These are phyloP conservation scores for Protea cynaroides DNA, from an alignment of 164 flowering plant genomes.

Conservation along the genomic window DNA sequence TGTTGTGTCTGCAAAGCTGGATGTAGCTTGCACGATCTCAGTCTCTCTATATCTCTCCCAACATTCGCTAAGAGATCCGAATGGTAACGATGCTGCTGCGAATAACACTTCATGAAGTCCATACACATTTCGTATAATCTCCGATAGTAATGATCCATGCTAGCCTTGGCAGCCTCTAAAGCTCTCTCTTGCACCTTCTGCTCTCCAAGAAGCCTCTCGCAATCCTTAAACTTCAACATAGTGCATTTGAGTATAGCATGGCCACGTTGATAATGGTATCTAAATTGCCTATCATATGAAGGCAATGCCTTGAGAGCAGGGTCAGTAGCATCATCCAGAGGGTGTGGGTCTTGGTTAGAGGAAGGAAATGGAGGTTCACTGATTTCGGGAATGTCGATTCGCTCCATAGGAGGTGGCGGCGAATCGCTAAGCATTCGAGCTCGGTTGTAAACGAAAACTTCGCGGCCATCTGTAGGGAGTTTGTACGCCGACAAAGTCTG, in stretches of 20 bases:
- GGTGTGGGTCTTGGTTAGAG: slow-evolving; percentile 55
- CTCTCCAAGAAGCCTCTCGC: slow-evolving; percentile 65
- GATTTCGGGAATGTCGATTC: slow-evolving; percentile 39
- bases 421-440: slow-evolving; percentile 54
- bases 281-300: slow-evolving; percentile 80
- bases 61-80: slow-evolving; percentile 62
- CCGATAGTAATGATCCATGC: slow-evolving; percentile 65
- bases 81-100: slow-evolving; percentile 68
- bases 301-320: slow-evolving; percentile 97
- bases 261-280: slow-evolving; percentile 79
- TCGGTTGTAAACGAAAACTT: slow-evolving; percentile 77
- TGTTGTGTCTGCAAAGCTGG: slow-evolving; percentile 66
- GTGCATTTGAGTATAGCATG: slow-evolving; percentile 52
- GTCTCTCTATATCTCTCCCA: slow-evolving; percentile 60
- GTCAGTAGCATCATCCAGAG: slow-evolving; percentile 82
- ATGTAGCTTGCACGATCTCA: slow-evolving; percentile 65
- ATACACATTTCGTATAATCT: slow-evolving; percentile 56
- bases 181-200: slow-evolving; percentile 88
- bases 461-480: slow-evolving; percentile 64
- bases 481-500: slow-evolving; percentile 63
- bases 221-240: slow-evolving; percentile 38
- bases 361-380: slow-evolving; percentile 52
- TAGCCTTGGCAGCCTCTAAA: slow-evolving; percentile 69
- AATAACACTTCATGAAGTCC: slow-evolving; percentile 75
- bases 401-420: slow-evolving; percentile 55